These are phyloP conservation scores for Ustilago cynodontis DNA, from an alignment of 1,284 basidiomycete species.

Conservation along the genomic window DNA sequence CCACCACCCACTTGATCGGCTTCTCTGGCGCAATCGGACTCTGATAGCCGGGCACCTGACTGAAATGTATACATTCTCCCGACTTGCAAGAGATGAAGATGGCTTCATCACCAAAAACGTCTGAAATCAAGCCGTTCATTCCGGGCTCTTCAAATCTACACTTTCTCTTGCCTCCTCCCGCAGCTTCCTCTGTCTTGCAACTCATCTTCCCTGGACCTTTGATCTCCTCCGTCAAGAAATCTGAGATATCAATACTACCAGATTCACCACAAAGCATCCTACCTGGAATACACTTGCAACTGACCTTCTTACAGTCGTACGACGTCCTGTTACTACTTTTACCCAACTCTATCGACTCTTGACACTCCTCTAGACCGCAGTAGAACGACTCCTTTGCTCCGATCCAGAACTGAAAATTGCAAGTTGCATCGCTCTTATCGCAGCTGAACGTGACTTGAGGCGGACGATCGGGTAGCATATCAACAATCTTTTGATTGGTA, in stretches of 20 bases:
- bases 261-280: conserved; percentile 95
- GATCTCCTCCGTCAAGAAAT: conserved; percentile 90
- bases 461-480: conserved; percentile 85
- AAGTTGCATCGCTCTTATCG: conserved; percentile 45
- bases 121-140: conserved; percentile 93
- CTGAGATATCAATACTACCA: conserved; percentile 95
- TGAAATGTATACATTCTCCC: conserved; percentile 93
- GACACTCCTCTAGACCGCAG: conserved; percentile 82
- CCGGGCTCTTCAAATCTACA: conserved; percentile 94
- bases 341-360: conserved; percentile 69
- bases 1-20: conserved; percentile 77
- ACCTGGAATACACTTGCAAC: conserved; percentile 90
- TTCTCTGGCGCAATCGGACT: conserved; percentile 38
- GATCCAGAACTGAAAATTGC: conserved; percentile 82
- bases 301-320: conserved; percentile 77
- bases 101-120: conserved; percentile 89
- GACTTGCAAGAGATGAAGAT: conserved; percentile 89
- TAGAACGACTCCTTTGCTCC: conserved; percentile 94
- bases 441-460: conserved; percentile 90
- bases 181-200: conserved; percentile 75
- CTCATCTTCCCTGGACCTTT: conserved; percentile 89
- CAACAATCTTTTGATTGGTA: conserved; percentile 87
- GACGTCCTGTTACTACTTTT: conserved; percentile 32
- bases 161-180: conserved; percentile 64
- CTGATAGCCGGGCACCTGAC: conserved; percentile 83